Base-by-base conservation (phyloP, 257 asterid genomes). In the Voacanga thouarsii region DNA sequence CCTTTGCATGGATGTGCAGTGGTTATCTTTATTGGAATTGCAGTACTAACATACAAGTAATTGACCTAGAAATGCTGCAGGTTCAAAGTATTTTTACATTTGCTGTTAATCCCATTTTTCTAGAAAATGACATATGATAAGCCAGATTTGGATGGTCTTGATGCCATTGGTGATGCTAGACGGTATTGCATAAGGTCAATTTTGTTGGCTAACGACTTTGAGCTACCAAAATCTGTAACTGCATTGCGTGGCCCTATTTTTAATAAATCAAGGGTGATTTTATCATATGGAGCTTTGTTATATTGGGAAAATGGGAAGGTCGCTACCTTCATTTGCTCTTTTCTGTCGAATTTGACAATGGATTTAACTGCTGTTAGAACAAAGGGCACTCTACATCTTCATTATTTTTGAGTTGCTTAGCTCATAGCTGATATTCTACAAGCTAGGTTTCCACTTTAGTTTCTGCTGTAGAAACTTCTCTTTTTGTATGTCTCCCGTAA, bases 271-370 rank as follows among this genome's bases (percentile, higher is more conserved):
- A 87, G 90, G 33, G 87, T 87, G 9, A 65, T 83, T 57, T 30
- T 85, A 49, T 83, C 89, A 7, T 81, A 86, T 39, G 83, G 88
- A 30, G 90, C 90, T 72, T 77, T 82, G 23, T 50, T 87, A 9
- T 63, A 57, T 1, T 85, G 90, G 90, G 87, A 77, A 60, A 89
- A 87, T 21, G 89, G 86, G n/a, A 85, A 74, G 77, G 73, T 83
- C 4, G 96, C 88, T 10, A 91, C 89, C 39, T 89, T 92, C 81
- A 78, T 81, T 12, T 92, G 96, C 70, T 92, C 94, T 10, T 92
- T 89, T 77, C 72, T 89, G 8, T 23, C 82, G 76, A 86, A 88
- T 69, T 72, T 88, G 75, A 87, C 90, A 0, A 88, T 85, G 90
- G 90, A 92, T 44, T 44, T 91, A 6, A 85, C 87, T 6, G 81